Conservation (phyloP, 768 basidiomycete species). For the Macrolepiota dolichaula region DNA sequence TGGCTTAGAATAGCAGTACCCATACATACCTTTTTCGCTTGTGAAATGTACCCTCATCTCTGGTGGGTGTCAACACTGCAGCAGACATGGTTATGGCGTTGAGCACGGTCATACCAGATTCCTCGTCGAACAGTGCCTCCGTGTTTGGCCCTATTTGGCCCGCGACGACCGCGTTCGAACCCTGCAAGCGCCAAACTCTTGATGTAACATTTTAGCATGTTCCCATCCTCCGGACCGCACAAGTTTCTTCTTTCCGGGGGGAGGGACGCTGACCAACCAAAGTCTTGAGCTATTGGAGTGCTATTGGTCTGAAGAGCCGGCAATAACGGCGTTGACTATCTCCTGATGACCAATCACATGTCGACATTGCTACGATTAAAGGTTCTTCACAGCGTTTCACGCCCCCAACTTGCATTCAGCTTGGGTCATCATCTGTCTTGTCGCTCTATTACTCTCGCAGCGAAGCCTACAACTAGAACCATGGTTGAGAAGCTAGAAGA, state of each 20-base stretch:
- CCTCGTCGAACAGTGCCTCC: neutral
- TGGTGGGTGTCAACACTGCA: conserved; percentile 28
- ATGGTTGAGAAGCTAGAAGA: conserved; percentile 47
- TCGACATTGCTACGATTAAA: neutral
- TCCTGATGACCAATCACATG: conserved; percentile 21
- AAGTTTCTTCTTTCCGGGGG: neutral
- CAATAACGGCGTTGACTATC: neutral
- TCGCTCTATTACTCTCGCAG: neutral
- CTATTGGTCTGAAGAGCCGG: neutral
- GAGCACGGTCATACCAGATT: neutral
- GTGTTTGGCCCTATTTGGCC: conserved; percentile 8
- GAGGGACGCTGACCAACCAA: neutral
- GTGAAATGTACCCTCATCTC: conserved; percentile 28
- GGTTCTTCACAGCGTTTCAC: neutral
- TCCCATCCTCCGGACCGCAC: neutral
- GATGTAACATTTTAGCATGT: neutral
- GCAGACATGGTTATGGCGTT: conserved; percentile 34
- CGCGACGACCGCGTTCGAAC: neutral
- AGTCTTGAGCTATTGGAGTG: neutral
- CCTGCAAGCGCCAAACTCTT: neutral
- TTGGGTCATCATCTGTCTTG: neutral
- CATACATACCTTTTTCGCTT: conserved; percentile 47
- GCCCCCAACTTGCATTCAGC: neutral
- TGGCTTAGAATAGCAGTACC: neutral
- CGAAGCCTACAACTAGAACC: conserved; percentile 16